phyloP scores from a whole-genome alignment of 768 basidiomycete genomes.

The Leccinum fibrillosum region DNA sequence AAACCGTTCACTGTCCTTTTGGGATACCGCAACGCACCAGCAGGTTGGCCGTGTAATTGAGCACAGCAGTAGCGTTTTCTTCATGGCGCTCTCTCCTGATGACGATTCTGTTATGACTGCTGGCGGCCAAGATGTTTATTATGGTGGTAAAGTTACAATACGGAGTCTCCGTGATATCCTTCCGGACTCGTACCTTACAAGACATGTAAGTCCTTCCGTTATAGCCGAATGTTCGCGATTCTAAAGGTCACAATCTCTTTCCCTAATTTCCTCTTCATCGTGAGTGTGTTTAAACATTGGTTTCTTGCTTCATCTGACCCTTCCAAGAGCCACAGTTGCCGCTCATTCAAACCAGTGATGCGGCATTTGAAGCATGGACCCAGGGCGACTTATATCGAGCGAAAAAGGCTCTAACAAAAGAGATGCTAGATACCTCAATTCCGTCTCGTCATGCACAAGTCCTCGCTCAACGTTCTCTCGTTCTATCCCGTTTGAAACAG shows the following conservation, averaged over 20 bases:
- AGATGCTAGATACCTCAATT: background rate
- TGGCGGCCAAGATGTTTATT: background rate
- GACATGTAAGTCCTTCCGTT: background rate
- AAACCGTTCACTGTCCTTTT: background rate
- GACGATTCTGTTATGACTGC: background rate
- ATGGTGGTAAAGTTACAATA: background rate
- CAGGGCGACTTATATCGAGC: background rate
- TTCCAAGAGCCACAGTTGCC: background rate
- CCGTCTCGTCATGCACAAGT: background rate
- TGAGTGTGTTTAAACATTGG: background rate
- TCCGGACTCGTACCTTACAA: background rate
- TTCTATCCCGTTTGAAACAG: background rate
- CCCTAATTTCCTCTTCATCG: background rate
- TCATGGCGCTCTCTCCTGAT: background rate
- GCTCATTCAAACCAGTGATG: background rate
- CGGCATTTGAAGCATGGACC: background rate
- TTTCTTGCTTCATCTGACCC: rapidly evolving
- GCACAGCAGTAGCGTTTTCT: background rate
- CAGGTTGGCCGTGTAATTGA: background rate
- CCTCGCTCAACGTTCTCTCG: background rate
- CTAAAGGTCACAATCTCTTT: background rate
- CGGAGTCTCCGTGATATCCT: background rate
- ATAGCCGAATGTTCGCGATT: background rate
- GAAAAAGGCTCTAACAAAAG: background rate
- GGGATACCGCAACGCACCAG: background rate